Conservation (phyloP, 75 land plant species). For the Azolla pinnata region DNA sequence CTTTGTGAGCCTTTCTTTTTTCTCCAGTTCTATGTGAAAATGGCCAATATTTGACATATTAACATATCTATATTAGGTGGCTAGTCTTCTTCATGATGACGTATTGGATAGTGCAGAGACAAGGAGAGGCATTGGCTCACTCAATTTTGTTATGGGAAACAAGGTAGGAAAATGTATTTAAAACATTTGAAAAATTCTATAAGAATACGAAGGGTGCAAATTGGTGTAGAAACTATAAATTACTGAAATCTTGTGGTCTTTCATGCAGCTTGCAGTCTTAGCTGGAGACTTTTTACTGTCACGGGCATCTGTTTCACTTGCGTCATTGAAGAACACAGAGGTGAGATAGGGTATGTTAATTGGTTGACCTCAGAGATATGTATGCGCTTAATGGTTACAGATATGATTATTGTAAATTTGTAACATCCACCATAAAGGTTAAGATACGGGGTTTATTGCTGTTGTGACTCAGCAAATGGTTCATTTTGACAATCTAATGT, state of each 20-base stretch:
- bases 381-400: no score
- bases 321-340: conserved; percentile 79
- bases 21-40: background rate
- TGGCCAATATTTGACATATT: background rate
- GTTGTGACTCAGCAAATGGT: no score
- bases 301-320: conserved; percentile 77
- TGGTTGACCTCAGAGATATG: no score
- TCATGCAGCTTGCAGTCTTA: conserved; percentile 71
- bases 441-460: no score
- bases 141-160: conserved; percentile 88
- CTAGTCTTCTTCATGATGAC: conserved; percentile 96
- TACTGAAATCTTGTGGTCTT: background rate
- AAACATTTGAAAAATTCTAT: background rate
- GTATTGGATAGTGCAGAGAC: conserved; percentile 91
- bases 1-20: background rate
- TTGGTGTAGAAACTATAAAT: no score
- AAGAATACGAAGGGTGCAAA: no score
- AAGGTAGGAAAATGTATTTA: conserved; percentile 35
- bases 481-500: background rate
- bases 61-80: conserved; percentile 41
- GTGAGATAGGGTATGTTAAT: no score
- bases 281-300: conserved; percentile 97
- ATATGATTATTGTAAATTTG: no score
- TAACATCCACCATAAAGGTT: no score
- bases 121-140: conserved; percentile 79